Conservation (phyloP, 1,139 yeast species). For the Hansenula sp. region DNA sequence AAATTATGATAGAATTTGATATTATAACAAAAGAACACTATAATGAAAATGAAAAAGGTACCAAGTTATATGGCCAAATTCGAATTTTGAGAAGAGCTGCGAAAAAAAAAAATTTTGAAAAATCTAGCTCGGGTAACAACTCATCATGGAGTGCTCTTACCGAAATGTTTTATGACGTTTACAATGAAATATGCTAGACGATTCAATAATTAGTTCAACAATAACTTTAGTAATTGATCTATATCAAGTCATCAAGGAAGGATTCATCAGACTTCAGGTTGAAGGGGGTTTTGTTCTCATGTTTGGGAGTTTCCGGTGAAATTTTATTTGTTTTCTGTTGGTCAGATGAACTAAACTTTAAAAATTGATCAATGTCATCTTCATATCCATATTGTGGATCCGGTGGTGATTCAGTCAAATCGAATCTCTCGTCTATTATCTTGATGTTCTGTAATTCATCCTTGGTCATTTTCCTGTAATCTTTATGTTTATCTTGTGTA, state of each 20-base stretch:
- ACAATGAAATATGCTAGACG: neutral
- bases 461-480: slow-evolving; percentile 1
- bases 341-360: neutral
- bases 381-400: slow-evolving; percentile 3
- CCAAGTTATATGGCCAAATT: neutral
- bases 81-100: too few species aligned
- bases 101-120: neutral
- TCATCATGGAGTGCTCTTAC: neutral
- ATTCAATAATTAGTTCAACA: too few species aligned
- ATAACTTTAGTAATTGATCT: neutral
- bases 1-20: neutral
- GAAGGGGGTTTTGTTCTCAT: slow-evolving; percentile 10
- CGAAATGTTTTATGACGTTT: neutral
- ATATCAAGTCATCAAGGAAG: slow-evolving; percentile 19
- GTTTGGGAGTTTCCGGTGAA: neutral
- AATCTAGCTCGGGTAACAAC: neutral
- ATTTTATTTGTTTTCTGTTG: neutral
- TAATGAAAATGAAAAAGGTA: neutral
- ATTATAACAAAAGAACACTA: neutral
- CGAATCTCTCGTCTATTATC: slow-evolving; percentile 7
- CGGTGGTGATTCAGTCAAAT: neutral
- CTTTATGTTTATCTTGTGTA: slow-evolving; percentile 1
- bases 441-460: slow-evolving; percentile 9
- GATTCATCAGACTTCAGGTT: slow-evolving; percentile 15
- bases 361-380: slow-evolving; percentile 6